Evolutionary conservation across 179 eudicot species (phyloP).

Genomic region (Spergularia azorica): DNA sequence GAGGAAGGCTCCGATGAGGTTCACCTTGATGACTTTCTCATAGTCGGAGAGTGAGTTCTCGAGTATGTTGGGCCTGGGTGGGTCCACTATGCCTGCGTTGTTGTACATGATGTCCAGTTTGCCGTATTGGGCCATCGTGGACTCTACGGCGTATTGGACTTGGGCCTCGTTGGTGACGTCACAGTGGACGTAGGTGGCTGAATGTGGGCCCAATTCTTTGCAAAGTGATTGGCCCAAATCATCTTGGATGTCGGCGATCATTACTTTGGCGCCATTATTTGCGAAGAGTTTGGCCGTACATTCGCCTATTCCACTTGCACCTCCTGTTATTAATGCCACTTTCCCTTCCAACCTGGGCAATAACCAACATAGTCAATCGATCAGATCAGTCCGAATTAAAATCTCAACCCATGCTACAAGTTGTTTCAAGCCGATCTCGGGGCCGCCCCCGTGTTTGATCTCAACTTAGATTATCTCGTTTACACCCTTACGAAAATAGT

Average conservation of each 20-base stretch:
- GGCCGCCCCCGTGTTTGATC: too few species aligned
- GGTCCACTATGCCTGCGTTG: conserved; percentile 29
- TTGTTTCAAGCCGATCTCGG: too few species aligned
- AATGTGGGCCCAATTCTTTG: conserved; percentile 9
- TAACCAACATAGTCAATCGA: too few species aligned
- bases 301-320: conserved; percentile 33
- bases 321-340: conserved; percentile 32
- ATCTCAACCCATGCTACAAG: too few species aligned
- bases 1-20: conserved; percentile 30
- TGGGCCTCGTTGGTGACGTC: conserved; percentile 27
- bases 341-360: conserved; percentile 22
- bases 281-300: conserved; percentile 19
- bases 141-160: conserved; percentile 26
- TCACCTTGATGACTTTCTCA: conserved; percentile 17
- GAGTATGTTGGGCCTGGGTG: neutral
- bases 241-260: conserved; percentile 35
- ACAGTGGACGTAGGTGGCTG: conserved; percentile 27
- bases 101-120: conserved; percentile 34
- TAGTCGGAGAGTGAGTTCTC: conserved; percentile 22
- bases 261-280: conserved; percentile 28
- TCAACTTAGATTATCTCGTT: too few species aligned
- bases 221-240: conserved; percentile 25
- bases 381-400: too few species aligned
- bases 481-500: too few species aligned
- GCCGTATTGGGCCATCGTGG: conserved; percentile 9